Evolutionary conservation across 2,329 filamentous ascomycete species (phyloP), one percentile per base, ranked within the genome.

Genomic region (Phoma sp.): DNA sequence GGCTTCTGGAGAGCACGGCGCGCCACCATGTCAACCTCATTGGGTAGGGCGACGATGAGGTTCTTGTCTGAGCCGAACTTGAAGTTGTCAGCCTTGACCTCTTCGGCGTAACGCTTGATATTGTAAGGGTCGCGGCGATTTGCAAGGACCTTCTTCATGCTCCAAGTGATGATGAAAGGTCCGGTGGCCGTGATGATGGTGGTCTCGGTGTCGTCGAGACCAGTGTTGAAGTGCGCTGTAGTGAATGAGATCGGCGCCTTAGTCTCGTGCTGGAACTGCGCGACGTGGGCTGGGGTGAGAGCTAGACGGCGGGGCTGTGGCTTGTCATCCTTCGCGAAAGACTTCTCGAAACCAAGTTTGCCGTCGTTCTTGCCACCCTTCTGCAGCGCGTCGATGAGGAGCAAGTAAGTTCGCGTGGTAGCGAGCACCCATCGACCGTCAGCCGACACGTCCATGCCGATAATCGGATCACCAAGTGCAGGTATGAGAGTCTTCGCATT

Each of bases 51-150:
- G 32, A 99, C 94, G 69, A 99, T 96, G 68, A 99, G 92, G 69
- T 97, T 97, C 85, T 96, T 96, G 76, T 99, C 95, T 5, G 89
- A 93, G 41, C 94, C 94, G 70, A 92, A 99, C 69, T 95, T 92
- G 86, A 99, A 99, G 75, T 99, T 96, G 75, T 99, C 95, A 4
- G 95, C 95, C 82, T 96, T 97, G 72, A 99, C 92, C 61, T 96
- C 90, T 69, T 99, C 95, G 0, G 87, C 84, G 73, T 99, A 99
- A 15, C 95, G 89, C 82, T 98, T 97, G 82, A 99, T 98, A 65
- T 88, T 90, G 79, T 99, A 99, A 0, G 94, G 89, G 56, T 95
- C 90, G 76, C 93, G 95, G 62, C 84, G 85, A 47, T 91, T 91
- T 21, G 83, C 83, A 13, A 97, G 76, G 0, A 98, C 84, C 81